Conservation (phyloP, 192 early-diverging fungal species). For the Dissophora ornata region DNA sequence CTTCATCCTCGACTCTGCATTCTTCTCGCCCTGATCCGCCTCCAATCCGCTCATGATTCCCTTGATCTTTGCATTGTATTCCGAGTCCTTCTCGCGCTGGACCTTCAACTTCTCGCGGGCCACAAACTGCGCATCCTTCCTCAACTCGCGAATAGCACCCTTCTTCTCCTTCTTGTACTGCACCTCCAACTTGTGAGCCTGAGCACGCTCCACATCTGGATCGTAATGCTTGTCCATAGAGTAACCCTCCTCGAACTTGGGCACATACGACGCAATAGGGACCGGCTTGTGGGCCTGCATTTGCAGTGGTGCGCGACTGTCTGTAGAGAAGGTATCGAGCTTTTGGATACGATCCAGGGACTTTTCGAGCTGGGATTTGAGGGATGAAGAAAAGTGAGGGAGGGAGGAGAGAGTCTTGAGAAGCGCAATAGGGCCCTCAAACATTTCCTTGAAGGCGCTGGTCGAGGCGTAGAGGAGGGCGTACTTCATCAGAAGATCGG, state of each 20-base stretch:
- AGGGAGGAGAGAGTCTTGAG: constrained; percentile 34
- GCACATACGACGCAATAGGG: constrained; percentile 86
- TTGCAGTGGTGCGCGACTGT: constrained; percentile 75
- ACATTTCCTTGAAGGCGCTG: constrained; percentile 74
- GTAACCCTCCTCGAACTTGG: constrained; percentile 93
- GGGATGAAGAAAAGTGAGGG: constrained; percentile 9
- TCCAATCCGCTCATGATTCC: constrained; percentile 87
- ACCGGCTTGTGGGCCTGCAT: constrained; percentile 89
- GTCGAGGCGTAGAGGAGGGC: constrained; percentile 67
- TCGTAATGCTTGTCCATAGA: constrained; percentile 89
- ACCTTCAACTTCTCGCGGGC: constrained; percentile 75
- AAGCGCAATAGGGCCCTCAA: constrained; percentile 54
- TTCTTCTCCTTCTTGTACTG: constrained; percentile 95
- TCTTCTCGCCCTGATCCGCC: constrained; percentile 84
- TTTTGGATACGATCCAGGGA: constrained; percentile 58
- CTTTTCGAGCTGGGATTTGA: constrained; percentile 45
- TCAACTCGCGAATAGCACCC: constrained; percentile 94
- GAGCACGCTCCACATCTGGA: constrained; percentile 78
- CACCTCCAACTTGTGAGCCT: constrained; percentile 79
- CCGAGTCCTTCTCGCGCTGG: constrained; percentile 80
- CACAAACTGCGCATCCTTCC: constrained; percentile 93
- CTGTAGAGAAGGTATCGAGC: constrained; percentile 62
- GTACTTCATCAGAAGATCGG: constrained; percentile 59
- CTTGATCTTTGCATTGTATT: constrained; percentile 93
- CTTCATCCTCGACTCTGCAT: constrained; percentile 71